phyloP scores from a whole-genome alignment of 2,329 filamentous ascomycete genomes.

The Cladophialophora carrionii region DNA sequence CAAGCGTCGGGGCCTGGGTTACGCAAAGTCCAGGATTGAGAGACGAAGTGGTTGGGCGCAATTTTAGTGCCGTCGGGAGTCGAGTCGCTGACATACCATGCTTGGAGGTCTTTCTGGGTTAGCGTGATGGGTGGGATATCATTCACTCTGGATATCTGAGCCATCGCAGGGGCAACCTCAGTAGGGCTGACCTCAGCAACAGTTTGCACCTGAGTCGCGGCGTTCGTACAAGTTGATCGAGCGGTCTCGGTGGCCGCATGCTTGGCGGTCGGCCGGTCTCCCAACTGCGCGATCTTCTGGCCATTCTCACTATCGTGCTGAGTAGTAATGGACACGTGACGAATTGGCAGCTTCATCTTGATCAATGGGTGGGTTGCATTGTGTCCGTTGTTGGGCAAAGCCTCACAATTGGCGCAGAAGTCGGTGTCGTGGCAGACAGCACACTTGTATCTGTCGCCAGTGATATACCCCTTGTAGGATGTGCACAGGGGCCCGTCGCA shows the following conservation, averaged over 20 bases:
- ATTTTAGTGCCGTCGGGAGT: conserved; percentile 77
- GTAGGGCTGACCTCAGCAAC: conserved; percentile 71
- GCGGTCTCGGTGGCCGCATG: conserved; percentile 59
- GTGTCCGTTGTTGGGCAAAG: conserved; percentile 78
- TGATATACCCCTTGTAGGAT: conserved; percentile 65
- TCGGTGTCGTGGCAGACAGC: conserved; percentile 93
- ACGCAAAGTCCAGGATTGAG: conserved; percentile 87
- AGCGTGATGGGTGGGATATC: conserved; percentile 42
- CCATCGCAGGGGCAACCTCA: conserved; percentile 43
- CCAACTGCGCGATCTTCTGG: conserved; percentile 68
- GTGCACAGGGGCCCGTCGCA: conserved; percentile 92
- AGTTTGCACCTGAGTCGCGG: conserved; percentile 69
- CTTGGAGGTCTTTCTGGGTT: conserved; percentile 57
- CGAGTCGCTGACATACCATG: conserved; percentile 75
- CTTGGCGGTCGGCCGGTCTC: conserved; percentile 60
- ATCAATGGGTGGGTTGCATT: conserved; percentile 96
- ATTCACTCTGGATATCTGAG: conserved; percentile 11
- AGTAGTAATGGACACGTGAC: conserved; percentile 84
- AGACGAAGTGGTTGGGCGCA: conserved; percentile 71
- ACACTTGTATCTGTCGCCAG: conserved; percentile 92
- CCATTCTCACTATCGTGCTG: conserved; percentile 74
- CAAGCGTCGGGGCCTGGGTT: conserved; percentile 79
- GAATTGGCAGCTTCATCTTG: conserved; percentile 93
- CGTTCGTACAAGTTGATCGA: conserved; percentile 54
- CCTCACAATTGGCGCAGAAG: conserved; percentile 93